A percentile compares a stretch with the other conserved stretches of the same genome.
These are phyloP conservation scores for Colletotrichum tropicicola DNA, from an alignment of 2,329 filamentous ascomycete species.

Conservation along the genomic window DNA sequence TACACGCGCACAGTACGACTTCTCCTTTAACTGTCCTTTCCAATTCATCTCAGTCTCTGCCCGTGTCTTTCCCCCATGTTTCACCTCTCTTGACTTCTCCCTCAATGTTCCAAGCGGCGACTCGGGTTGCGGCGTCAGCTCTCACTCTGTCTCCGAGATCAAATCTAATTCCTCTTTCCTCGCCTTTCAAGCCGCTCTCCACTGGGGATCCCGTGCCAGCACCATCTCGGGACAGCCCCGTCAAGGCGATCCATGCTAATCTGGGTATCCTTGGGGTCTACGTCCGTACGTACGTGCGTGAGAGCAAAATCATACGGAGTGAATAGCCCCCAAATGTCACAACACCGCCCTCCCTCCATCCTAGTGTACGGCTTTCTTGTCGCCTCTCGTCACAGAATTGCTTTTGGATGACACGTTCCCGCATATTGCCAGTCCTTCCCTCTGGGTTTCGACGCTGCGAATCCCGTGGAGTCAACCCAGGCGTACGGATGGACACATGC, in stretches of 20 bases:
- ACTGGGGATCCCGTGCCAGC: constrained; percentile 8
- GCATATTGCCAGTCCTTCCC: not conserved
- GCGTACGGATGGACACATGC: not conserved
- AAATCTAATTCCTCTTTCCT: constrained; percentile 23
- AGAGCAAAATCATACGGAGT: not conserved
- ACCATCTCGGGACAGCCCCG: constrained; percentile 11
- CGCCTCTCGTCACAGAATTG: not conserved
- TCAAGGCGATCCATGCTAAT: constrained; percentile 9
- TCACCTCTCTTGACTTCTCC: not conserved
- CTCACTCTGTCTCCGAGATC: not conserved
- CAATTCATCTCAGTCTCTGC: not conserved
- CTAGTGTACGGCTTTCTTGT: not conserved
- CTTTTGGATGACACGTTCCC: constrained; percentile 1
- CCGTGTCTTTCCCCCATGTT: not conserved
- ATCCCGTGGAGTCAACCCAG: not conserved
- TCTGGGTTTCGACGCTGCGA: not conserved
- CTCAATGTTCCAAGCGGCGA: not conserved
- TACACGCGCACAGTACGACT: not conserved
- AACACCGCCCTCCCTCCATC: not conserved
- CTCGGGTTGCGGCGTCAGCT: not conserved
- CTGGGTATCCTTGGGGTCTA: not conserved
- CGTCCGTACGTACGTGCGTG: constrained; percentile 14
- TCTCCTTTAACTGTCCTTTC: not conserved
- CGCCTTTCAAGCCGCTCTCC: not conserved
- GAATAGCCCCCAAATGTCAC: constrained; percentile 13